Percentiles rank a stretch among this genome's conserved stretches.
These are phyloP conservation scores for Aspergillus latus DNA, from an alignment of 2,329 filamentous ascomycete genomes.

Conservation along the genomic window DNA sequence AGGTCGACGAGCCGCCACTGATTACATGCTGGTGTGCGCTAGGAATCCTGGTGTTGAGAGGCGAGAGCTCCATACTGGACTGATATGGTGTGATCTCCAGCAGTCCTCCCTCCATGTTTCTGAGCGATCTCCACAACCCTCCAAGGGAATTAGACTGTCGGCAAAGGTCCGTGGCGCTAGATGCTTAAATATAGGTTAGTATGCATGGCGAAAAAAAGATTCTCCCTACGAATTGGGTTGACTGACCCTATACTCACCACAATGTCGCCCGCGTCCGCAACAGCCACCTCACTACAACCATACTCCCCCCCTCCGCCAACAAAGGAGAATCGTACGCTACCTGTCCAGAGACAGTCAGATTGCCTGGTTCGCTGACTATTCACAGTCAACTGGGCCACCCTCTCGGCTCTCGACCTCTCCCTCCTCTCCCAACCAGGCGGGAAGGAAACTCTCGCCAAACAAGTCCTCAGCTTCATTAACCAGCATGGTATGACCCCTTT, in stretches of 20 bases:
- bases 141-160: no score
- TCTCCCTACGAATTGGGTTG: no score
- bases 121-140: background rate
- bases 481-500: background rate
- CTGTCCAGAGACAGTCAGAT: background rate
- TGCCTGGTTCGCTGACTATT: background rate
- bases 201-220: no score
- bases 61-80: background rate
- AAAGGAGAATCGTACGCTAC: background rate
- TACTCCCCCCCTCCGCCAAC: background rate
- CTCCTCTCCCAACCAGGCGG: slow-evolving; percentile 55
- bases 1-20: no score
- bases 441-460: slow-evolving; percentile 53
- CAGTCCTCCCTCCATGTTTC: background rate
- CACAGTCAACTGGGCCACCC: slow-evolving; percentile 40
- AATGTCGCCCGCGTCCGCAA: background rate
- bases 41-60: no score
- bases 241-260: background rate
- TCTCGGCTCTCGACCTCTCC: slow-evolving; percentile 56
- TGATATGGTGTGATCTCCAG: background rate
- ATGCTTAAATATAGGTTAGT: no score
- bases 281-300: background rate
- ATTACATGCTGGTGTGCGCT: no score
- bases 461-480: slow-evolving; percentile 38
- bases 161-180: no score